Base-by-base conservation (phyloP, 331 rosid species). In the Pyracantha coccinea region DNA sequence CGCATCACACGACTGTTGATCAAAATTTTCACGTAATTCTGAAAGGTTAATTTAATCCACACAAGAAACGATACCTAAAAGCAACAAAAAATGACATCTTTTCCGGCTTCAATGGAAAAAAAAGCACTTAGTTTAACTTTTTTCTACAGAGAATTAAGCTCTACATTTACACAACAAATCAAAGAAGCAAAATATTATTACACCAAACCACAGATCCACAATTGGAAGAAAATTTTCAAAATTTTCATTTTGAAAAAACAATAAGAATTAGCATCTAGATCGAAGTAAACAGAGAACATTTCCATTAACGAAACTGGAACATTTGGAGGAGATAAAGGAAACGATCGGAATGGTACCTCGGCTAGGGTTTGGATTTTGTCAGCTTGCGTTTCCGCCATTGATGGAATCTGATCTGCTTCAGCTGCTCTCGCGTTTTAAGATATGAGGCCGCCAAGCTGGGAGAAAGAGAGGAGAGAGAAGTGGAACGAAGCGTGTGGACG, bases 321-420 rank as follows among this genome's bases (percentile, higher is more conserved):
- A 5, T 14, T 45, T 31, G 7, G 47, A 68, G 25, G 45, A 10
- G 45, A 2, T 13, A 9, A 1, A 33, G 7, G 41, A 55, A 11
- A 59, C 0, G 32, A 69, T 13, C 2, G 53, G 29, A 59, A 25
- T 12, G 24, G 19, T 73, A 94, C 98, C 97, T 94, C 92, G 27
- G 93, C 82, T 0, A 94, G 89, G 71, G 96, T 71, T 75, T 44
- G 90, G 65, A 79, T 47, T 12, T 80, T 83, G 76, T 84, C 83
- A 60, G 75, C 75, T 57, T 80, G 75, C 50, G 88, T 33, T 69
- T 87, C 98, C 88, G 97, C 95, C 98, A 93, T 80, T 85, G 69
- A 91, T 76, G 67, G 82, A 79, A 77, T 60, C 67, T 80, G 79
- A 67, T 80, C 61, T 15, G 70, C 25, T 61, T 50, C 35, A 47